Conservation (phyloP, 768 basidiomycete species). For the Russula brevipes region DNA sequence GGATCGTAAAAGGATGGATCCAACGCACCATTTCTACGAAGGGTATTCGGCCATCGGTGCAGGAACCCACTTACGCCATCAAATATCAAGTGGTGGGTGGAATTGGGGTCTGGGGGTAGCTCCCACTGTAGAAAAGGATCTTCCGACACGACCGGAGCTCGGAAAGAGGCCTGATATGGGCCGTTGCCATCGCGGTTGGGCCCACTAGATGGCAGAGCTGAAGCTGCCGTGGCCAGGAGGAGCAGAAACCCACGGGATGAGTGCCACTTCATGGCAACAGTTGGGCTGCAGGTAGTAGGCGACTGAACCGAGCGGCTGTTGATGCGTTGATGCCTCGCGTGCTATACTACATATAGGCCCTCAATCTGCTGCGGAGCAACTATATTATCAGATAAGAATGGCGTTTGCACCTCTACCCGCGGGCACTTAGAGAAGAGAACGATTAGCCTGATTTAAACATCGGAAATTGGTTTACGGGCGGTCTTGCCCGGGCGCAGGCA, state of each 20-base stretch:
- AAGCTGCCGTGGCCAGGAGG: not conserved
- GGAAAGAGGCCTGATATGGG: slow-evolving; percentile 24
- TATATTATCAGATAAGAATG: too few relatives aligned
- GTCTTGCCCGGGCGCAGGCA: too few relatives aligned
- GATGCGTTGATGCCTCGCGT: too few relatives aligned
- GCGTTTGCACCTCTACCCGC: too few relatives aligned
- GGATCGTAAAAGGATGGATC: not conserved
- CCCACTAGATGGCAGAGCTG: slow-evolving; percentile 1
- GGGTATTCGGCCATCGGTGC: slow-evolving; percentile 39
- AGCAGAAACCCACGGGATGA: not conserved
- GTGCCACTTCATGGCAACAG: not conserved
- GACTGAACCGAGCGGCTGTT: not conserved
- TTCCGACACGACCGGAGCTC: not conserved
- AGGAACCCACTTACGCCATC: slow-evolving; percentile 34
- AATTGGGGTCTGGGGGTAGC: slow-evolving; percentile 27
- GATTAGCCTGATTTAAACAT: too few relatives aligned
- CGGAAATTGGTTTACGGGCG: too few relatives aligned
- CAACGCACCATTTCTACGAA: slow-evolving; percentile 23
- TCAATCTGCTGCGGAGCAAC: too few relatives aligned
- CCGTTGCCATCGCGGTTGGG: slow-evolving; percentile 28
- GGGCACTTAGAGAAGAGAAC: too few relatives aligned
- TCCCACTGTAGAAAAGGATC: slow-evolving; percentile 12
- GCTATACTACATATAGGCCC: too few relatives aligned
- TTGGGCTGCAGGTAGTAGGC: not conserved
- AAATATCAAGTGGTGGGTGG: slow-evolving; percentile 35